Evolutionary conservation across 2,329 filamentous ascomycete genomes (phyloP).

Genomic region (Cercospora sesami): DNA sequence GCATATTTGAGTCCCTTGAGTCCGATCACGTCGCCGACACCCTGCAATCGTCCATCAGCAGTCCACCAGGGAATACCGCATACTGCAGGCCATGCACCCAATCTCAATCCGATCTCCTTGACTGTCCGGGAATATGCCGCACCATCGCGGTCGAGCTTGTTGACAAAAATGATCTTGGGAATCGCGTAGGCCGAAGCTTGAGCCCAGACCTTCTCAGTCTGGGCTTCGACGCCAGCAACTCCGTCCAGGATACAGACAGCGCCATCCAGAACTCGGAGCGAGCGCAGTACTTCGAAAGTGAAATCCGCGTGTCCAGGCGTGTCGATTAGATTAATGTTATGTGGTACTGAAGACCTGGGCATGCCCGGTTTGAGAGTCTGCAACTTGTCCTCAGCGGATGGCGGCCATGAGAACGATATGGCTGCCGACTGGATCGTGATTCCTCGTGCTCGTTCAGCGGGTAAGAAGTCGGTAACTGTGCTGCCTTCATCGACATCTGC

Average conservation of each 20-base stretch:
- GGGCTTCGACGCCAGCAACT: slow-evolving; percentile 91
- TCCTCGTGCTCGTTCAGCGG: slow-evolving; percentile 84
- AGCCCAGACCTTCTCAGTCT: slow-evolving; percentile 94
- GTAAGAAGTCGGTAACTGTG: slow-evolving; percentile 94
- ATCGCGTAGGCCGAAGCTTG: slow-evolving; percentile 85
- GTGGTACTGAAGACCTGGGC: slow-evolving; percentile 55
- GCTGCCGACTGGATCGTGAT: slow-evolving; percentile 98
- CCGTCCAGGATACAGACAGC: slow-evolving; percentile 92
- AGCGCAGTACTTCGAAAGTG: slow-evolving; percentile 91
- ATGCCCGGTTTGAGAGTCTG: slow-evolving; percentile 22
- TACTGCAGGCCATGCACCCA: slow-evolving; percentile 82
- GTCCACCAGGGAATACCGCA: slow-evolving; percentile 95
- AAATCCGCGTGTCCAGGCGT: slow-evolving; percentile 97
- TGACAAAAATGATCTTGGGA: slow-evolving; percentile 77
- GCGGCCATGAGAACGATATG: slow-evolving; percentile 93
- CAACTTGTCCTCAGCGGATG: slow-evolving; percentile 40
- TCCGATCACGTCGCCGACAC: slow-evolving; percentile 80
- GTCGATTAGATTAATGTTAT: slow-evolving; percentile 89
- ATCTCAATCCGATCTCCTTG: slow-evolving; percentile 75
- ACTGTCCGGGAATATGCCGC: slow-evolving; percentile 82
- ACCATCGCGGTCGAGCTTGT: slow-evolving; percentile 82
- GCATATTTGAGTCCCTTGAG: slow-evolving; percentile 74
- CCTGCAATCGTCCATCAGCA: slow-evolving; percentile 71
- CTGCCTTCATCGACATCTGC: slow-evolving; percentile 91
- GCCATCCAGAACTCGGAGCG: slow-evolving; percentile 81